A percentile compares a stretch with the other conserved stretches of the same genome.
These are phyloP conservation scores for Rhynchosporium agropyri DNA, from an alignment of 2,329 filamentous ascomycete genomes.

Conservation along the genomic window DNA sequence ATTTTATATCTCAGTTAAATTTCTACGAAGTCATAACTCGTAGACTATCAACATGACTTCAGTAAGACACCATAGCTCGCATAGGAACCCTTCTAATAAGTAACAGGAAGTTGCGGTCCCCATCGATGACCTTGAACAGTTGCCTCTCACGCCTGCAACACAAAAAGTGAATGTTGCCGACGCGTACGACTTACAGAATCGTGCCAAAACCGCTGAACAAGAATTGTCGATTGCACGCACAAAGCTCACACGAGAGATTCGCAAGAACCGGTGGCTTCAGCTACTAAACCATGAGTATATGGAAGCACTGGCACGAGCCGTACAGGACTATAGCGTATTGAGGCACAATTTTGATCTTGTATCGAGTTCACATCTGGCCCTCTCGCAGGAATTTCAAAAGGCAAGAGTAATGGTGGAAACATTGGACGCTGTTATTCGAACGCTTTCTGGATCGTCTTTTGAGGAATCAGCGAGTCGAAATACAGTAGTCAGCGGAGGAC, in stretches of 20 bases:
- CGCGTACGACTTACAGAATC: slow-evolving; percentile 24
- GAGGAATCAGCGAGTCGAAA: slow-evolving; percentile 1
- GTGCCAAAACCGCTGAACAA: slow-evolving; percentile 22
- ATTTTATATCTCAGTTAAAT: background rate
- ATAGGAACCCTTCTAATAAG: slow-evolving; percentile 10
- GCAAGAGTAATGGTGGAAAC: slow-evolving; percentile 24
- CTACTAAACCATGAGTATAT: slow-evolving; percentile 20
- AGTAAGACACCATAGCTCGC: slow-evolving; percentile 4
- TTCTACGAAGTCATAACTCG: background rate
- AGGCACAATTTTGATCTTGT: slow-evolving; percentile 23
- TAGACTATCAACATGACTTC: background rate
- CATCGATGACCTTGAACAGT: slow-evolving; percentile 19
- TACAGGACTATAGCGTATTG: slow-evolving; percentile 15
- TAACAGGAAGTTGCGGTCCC: slow-evolving; percentile 2
- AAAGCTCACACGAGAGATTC: slow-evolving; percentile 23
- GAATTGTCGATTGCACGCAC: slow-evolving; percentile 21
- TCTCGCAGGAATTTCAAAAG: slow-evolving; percentile 24
- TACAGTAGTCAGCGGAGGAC: slow-evolving; percentile 2
- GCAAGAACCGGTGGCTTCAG: slow-evolving; percentile 23
- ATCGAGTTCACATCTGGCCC: slow-evolving; percentile 19
- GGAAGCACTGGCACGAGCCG: slow-evolving; percentile 18
- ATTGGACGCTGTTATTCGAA: slow-evolving; percentile 28
- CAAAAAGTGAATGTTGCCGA: slow-evolving; percentile 25
- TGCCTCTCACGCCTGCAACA: slow-evolving; percentile 22
- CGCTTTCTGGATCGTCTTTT: slow-evolving; percentile 1